phyloP scores from a whole-genome alignment of 1,284 basidiomycete species.

The Pyrrhoderma lamaoense region DNA sequence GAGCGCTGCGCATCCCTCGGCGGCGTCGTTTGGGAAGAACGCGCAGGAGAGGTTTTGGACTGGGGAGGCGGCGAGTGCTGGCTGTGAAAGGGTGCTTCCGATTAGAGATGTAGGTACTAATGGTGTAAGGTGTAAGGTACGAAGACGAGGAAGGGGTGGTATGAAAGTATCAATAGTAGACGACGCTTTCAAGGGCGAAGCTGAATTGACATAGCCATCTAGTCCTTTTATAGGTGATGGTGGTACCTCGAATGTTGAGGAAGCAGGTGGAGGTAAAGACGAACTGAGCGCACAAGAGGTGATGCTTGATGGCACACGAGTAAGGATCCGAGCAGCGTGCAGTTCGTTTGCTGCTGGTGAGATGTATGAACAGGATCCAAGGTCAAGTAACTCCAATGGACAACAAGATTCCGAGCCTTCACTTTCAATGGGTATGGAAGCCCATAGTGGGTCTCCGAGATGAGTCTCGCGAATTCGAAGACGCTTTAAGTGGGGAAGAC shows the following conservation, averaged over 20 bases:
- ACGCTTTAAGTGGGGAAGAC: slow-evolving; percentile 49
- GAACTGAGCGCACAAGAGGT: slow-evolving; percentile 47
- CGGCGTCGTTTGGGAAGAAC: slow-evolving; percentile 53
- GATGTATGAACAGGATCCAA: slow-evolving; percentile 51
- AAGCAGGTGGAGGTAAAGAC: slow-evolving; percentile 32
- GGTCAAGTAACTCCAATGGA: slow-evolving; percentile 49
- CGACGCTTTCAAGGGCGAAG: background rate
- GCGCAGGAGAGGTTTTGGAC: slow-evolving; percentile 50
- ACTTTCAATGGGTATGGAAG: slow-evolving; percentile 21
- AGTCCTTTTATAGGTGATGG: slow-evolving; percentile 2
- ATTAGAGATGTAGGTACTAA: slow-evolving; percentile 56
- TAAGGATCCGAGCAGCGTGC: slow-evolving; percentile 53
- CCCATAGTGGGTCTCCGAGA: slow-evolving; percentile 55
- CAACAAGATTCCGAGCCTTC: slow-evolving; percentile 27
- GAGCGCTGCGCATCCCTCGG: slow-evolving; percentile 48
- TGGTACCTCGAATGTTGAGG: background rate
- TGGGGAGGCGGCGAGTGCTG: slow-evolving; percentile 51
- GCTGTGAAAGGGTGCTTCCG: slow-evolving; percentile 41
- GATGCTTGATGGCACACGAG: slow-evolving; percentile 45
- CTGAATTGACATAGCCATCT: background rate
- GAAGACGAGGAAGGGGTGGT: slow-evolving; percentile 35
- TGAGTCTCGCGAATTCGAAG: slow-evolving; percentile 64
- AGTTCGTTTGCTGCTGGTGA: slow-evolving; percentile 44
- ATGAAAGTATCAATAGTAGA: background rate
- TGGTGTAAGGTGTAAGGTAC: slow-evolving; percentile 50